Conservation (phyloP, 2,329 filamentous ascomycete genomes). For the Pestalotiopsis sp. region DNA sequence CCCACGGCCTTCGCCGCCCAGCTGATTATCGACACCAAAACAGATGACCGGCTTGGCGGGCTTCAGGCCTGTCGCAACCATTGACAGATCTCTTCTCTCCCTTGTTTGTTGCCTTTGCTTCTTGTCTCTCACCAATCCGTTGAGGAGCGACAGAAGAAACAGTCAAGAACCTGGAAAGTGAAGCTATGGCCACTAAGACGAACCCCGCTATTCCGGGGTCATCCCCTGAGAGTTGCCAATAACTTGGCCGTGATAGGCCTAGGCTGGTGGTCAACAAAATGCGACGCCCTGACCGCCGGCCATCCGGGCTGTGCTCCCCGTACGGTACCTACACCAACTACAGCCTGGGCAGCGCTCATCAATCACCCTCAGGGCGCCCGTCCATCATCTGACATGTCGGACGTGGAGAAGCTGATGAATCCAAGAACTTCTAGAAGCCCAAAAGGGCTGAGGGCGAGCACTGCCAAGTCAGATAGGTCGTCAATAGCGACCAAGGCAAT, state of each 20-base stretch:
- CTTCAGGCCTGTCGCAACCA: neutral
- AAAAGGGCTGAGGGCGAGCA: no score
- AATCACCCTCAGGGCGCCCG: neutral
- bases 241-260: neutral
- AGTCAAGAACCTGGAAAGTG: neutral
- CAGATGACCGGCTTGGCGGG: neutral
- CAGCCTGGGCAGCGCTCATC: neutral
- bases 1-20: neutral
- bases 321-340: neutral
- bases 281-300: neutral
- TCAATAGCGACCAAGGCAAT: no score
- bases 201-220: neutral
- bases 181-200: neutral
- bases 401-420: neutral
- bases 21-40: neutral
- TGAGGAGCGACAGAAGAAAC: neutral
- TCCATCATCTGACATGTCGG: neutral
- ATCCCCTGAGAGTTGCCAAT: neutral
- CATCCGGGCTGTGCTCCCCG: neutral
- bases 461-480: no score
- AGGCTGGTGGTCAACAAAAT: neutral
- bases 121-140: neutral
- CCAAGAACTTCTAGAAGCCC: no score
- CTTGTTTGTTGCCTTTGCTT: neutral
- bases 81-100: slow-evolving; percentile 14